Evolutionary conservation across 345 rosid species (phyloP), one percentile per base, ranked within the genome.

Genomic region (Triadica sebifera): DNA sequence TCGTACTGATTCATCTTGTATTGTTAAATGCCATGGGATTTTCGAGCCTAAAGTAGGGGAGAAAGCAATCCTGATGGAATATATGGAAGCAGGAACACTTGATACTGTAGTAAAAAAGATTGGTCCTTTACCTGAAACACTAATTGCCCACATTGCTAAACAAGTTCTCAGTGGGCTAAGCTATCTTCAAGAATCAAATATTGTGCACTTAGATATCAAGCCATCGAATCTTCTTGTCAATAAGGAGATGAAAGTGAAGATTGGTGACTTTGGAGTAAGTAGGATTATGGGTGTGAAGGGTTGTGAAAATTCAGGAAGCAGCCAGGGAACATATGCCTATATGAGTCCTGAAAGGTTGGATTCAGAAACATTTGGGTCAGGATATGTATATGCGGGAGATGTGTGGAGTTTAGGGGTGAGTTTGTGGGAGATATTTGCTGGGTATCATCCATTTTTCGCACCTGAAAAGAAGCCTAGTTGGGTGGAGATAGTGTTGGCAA

Each of bases 341-440:
- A 73, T 78, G 77, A 78, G 81, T 52, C 81, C 77, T 9, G 77
- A 73, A 38, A 49, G 74, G 49, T 61, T 78, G 69, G 77, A 73
- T 53, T 52, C 69, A 4, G 38, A 34, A 11, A 19, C 73, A 11
- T 59, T 57, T 13, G 74, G 75, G 11, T 13, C 51, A 5, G 52
- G 52, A 11, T 72, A 38, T 56, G 63, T 59, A 0, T 78, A 51
- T 17, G 81, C 79, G 0, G 64, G 67, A 9, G 61, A 57, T 22
- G 61, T 20, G 5, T 20, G 81, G 79, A 74, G 79, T 65, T 38
- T 78, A 12, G 77, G 81, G 10, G 64, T 81, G n/a, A 74, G 65
- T 38, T 65, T 77, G 25, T 66, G 74, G 81, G 81, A 81, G 79
- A 67, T 78, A 1, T 78, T 34, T 38, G 39, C 66, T 16, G 78